Conservation (phyloP, 164 flowering plant species). For the Annona squamosa region DNA sequence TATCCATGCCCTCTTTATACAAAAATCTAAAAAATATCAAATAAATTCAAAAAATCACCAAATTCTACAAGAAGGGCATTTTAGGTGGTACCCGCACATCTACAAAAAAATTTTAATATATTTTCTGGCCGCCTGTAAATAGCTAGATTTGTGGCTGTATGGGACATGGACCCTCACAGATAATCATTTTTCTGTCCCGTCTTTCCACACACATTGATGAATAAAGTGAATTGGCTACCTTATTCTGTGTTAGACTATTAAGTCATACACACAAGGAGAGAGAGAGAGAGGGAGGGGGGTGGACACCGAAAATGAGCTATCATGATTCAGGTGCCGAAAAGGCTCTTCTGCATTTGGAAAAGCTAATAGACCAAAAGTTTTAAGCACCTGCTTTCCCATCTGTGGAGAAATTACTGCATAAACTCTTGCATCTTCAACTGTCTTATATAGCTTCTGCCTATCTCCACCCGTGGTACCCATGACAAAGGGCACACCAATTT, state of each 20-base stretch:
- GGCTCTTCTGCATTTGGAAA: not conserved
- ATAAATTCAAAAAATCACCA: too few species aligned
- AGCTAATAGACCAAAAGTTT: not conserved
- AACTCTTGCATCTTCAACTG: constrained; percentile 51
- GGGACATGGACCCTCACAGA: not conserved
- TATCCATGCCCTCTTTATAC: too few species aligned
- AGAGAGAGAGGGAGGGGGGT: too few species aligned
- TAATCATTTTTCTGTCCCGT: not conserved
- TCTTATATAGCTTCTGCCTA: constrained; percentile 54
- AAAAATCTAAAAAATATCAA: too few species aligned
- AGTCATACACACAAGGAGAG: not conserved
- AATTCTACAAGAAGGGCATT: too few species aligned
- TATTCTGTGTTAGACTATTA: not conserved
- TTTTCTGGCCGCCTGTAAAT: not conserved
- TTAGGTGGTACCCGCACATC: too few species aligned
- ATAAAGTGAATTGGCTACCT: not conserved
- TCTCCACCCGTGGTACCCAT: constrained; percentile 98
- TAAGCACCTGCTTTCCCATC: constrained; percentile 88
- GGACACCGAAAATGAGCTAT: too few species aligned
- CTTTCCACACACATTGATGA: not conserved
- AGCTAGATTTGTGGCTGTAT: not conserved
- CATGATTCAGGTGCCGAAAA: not conserved
- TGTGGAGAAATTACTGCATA: constrained; percentile 94
- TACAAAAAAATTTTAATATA: too few species aligned
- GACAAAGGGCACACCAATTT: constrained; percentile 89